Base-by-base conservation (phyloP, 2,329 filamentous ascomycete genomes). In the Xylariaceae sp. region DNA sequence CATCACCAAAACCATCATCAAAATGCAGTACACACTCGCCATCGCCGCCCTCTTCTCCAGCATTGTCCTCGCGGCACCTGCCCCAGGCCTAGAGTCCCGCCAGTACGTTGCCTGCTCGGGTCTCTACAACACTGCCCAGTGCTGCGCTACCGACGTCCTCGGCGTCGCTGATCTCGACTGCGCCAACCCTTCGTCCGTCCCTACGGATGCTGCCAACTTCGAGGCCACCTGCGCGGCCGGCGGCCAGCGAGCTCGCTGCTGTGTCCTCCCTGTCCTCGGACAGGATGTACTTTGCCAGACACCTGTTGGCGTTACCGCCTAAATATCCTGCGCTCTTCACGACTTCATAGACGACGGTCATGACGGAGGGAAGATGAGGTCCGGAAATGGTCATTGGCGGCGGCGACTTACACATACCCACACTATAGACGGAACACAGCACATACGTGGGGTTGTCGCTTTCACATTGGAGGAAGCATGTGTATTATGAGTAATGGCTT, bases 141-240 rank as follows among this genome's bases (percentile, higher is more conserved):
- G 82, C 72, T 86, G 82, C 63, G 78, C 81, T 6, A 82, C 80
- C 15, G 78, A 85, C 54, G 73, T 85, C 39, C 74, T 85, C 30
- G 62, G 60, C 41, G 55, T 64, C n/a, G 62, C 60, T 2, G 61
- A 63, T 49, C 59, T 64, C 31, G 58, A 85, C 70, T 86, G 82
- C 66, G 70, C 65, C 39, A 65, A 70, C 57, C 80, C 80, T 12
- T 31, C 68, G 1, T n/a, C 48, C 1, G 56, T 62, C 5, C 75
- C 77, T 17, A 63, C 64, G 22, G 54, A 61, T 48, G 70, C 71
- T 44, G 66, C 66, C 41, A 61, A 72, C 53, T 78, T 81, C 66
- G 70, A 68, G 52, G 59, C 65, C 42, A 66, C 68, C 52, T 77
- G 75, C 62, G 49, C 74, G 11, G 63, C 54, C 7, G 60, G 60